Evolutionary conservation across 139 green algal species (phyloP), one percentile per base, ranked within the genome.

Genomic region (Choricystis sp.): DNA sequence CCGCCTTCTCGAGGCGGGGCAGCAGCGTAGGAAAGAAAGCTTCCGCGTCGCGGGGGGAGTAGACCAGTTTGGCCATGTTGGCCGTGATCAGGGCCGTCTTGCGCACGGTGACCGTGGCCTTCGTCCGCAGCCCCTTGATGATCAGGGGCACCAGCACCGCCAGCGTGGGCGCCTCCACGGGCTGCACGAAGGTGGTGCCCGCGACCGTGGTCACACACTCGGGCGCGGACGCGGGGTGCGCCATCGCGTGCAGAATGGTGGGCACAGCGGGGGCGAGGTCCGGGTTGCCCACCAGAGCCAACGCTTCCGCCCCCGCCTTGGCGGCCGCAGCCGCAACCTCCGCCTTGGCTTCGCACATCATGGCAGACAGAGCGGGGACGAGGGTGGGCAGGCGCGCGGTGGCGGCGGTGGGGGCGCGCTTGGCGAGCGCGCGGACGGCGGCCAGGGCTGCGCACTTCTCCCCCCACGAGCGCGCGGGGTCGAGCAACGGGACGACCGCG

Each of bases 121-220:
- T 85, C 81, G 94, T 84, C 55, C 75, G 77, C 64, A 96, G 79
- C 26, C 89, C 89, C 49, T 86, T 82, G 52, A 87, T 60, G 59
- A 96, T 81, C 69, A 96, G 79, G 26, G 89, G 89, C 68, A 88
- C 81, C 72, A 95, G 86, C 69, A 96, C 83, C 28, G 88, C 78
- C 65, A 96, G 83, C 16, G 83, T 81, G 31, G 82, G 75, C 16
- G 84, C 76, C 71, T 92, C 82, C 20, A 89, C 80, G 27, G 77
- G 63, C 62, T 80, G 70, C 30, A 68, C 59, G 28, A 96, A 96
- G 57, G 88, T 95, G 68, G 88, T 95, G 22, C 84, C 74, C 30
- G 80, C 80, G 69, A 96, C 82, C 83, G 91, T 88, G 81, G 94
- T 88, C 64, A 96, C 84, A 63, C 79, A 89, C 61, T 95, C 88